A percentile compares a stretch with the other conserved stretches of the same genome.
Evolutionary conservation across 345 rosid genomes (phyloP).

Genomic region (Erucastrum elatum): DNA sequence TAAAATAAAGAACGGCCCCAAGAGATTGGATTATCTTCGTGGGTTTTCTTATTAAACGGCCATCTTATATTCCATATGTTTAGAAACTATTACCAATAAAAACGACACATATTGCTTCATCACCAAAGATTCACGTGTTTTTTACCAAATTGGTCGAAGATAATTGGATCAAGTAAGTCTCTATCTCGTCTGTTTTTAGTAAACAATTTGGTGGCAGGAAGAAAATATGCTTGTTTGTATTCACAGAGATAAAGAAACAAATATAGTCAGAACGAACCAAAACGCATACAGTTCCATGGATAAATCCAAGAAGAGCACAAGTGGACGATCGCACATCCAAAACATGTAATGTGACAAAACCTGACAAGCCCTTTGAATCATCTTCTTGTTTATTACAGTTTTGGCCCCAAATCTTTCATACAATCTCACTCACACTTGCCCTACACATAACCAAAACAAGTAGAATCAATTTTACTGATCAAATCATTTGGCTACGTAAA

Average conservation of each 20-base stretch:
- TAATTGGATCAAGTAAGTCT: conserved; percentile 7
- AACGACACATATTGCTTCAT: background rate
- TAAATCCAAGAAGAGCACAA: conserved; percentile 23
- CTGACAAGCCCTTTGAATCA: conserved; percentile 1
- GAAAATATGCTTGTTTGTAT: conserved; percentile 4
- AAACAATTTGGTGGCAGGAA: background rate
- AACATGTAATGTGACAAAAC: background rate
- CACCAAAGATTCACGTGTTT: conserved; percentile 9
- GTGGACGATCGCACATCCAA: conserved; percentile 11
- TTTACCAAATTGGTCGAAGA: conserved; percentile 10
- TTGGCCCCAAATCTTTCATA: background rate
- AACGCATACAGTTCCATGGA: conserved; percentile 7
- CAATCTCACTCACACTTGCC: background rate
- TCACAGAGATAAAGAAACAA: conserved; percentile 3
- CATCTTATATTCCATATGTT: background rate
- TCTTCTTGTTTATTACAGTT: conserved; percentile 18
- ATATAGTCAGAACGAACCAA: conserved; percentile 4
- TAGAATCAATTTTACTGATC: background rate
- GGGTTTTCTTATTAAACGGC: background rate
- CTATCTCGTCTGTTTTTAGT: background rate
- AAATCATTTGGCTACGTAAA: background rate
- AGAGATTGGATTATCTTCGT: background rate
- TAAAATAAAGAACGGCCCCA: background rate
- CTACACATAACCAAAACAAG: background rate
- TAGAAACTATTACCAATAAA: background rate